Conservation (phyloP, 2,329 filamentous ascomycete genomes). For the Alternaria consortialis region DNA sequence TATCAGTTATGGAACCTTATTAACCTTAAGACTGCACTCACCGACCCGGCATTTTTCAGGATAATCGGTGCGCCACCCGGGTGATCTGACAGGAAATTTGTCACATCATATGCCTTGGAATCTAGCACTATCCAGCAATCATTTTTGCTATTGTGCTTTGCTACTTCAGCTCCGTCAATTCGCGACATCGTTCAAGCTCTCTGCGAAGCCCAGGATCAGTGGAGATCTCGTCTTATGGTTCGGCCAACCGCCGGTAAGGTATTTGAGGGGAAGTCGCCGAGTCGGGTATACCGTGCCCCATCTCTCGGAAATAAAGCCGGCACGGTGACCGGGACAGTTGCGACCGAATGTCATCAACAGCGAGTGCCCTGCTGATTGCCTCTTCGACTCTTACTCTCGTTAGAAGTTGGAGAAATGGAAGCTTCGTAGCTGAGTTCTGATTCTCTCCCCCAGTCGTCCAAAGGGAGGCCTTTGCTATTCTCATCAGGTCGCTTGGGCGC, state of each 20-base stretch:
- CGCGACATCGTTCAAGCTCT: conserved; percentile 26
- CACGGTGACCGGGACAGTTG: conserved; percentile 11
- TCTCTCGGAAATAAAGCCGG: conserved; percentile 31
- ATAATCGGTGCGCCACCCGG: conserved; percentile 64
- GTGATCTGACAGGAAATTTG: conserved; percentile 68
- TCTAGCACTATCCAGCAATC: conserved; percentile 73
- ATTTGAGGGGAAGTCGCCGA: conserved; percentile 36
- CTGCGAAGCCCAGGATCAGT: conserved; percentile 1
- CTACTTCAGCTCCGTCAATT: conserved; percentile 47
- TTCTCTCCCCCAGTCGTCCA: too few species aligned
- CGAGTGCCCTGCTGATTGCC: too few species aligned
- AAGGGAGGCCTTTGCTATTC: too few species aligned
- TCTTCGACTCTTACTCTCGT: too few species aligned
- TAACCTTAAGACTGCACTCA: conserved; percentile 26
- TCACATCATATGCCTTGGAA: conserved; percentile 72
- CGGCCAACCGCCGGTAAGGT: conserved; percentile 29
- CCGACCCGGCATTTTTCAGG: conserved; percentile 55
- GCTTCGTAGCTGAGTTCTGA: too few species aligned
- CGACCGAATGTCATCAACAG: background rate
- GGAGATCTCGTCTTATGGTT: conserved; percentile 4
- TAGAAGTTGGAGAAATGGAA: too few species aligned
- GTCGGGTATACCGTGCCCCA: conserved; percentile 25
- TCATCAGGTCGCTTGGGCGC: too few species aligned
- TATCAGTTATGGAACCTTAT: conserved; percentile 10
- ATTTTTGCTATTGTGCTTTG: conserved; percentile 45